Evolutionary conservation across 2,329 filamentous ascomycete species (phyloP), one percentile per base, ranked within the genome.

Genomic region (Cladophialophora immunda): DNA sequence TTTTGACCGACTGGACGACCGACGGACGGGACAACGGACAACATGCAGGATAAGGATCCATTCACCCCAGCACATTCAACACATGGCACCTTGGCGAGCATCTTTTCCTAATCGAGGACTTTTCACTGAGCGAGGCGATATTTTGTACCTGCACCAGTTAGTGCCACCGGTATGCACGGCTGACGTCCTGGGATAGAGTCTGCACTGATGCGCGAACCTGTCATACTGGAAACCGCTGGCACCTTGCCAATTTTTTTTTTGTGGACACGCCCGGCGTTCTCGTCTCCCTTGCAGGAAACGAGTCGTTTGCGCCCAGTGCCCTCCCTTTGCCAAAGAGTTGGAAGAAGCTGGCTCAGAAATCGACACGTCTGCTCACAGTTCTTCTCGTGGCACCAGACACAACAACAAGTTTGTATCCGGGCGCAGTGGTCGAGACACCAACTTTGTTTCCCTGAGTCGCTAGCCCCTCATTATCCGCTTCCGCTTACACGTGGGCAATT

Each of bases 401-500:
- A 32, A 54, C 58, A 61, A 34, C 47, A 38, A 45, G 41, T 54
- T 19, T 27, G 19, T 25, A 27, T 25, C 27, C 58, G 36, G 47
- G 30, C 30, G 45, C 58, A 32, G 22, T 34, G 47, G 30, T 19
- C 22, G 34, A 13, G 30, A 53, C 13, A 8, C 30, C 58, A 30
- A 53, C 41, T 38, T 53, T 25, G 29, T 32, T 53, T 41, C 27
- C 25, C 13, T 34, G 57, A 53, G 19, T 36, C 58, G 47, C 58
- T 54, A 61, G 41, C 15, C 41, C 45, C 58, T 8, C 50, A 58
- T 54, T 34, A n/a, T 45, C 61, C 53, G 38, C 38, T 41, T 30
- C 62, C 56, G 58, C 52, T 22, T 22, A 69, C 69, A 71, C 69
- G 69, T 71, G 69, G 69, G 65, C 36, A 66, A 58, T 41, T 36